A percentile compares a stretch with the other conserved stretches of the same genome.
These are phyloP conservation scores for Corymbia calophylla DNA, from an alignment of 441 rosid species.

Conservation along the genomic window DNA sequence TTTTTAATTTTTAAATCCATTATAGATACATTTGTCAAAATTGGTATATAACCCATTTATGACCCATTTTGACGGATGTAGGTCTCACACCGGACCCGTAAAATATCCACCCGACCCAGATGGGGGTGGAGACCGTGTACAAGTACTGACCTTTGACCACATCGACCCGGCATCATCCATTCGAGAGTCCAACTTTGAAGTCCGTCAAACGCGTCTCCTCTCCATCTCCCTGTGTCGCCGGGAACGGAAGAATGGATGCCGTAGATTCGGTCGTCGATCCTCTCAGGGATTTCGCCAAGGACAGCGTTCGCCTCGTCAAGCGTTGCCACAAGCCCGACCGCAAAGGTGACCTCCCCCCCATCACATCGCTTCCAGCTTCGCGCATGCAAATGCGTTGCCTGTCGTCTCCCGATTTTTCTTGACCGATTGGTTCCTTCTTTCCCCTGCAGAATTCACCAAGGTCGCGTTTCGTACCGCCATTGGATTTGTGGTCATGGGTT, in stretches of 20 bases:
- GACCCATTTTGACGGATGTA: too few relatives aligned
- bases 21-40: too few relatives aligned
- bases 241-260: constrained; percentile 42
- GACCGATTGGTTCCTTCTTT: background rate
- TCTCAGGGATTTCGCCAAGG: constrained; percentile 74
- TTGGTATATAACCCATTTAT: too few relatives aligned
- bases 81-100: background rate
- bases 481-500: constrained; percentile 90
- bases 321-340: constrained; percentile 95
- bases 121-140: background rate
- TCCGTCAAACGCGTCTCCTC: background rate
- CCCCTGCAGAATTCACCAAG: constrained; percentile 50
- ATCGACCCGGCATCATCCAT: background rate
- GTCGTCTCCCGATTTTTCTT: background rate
- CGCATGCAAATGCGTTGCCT: background rate
- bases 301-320: constrained; percentile 83
- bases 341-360: constrained; percentile 38
- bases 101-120: background rate
- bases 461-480: constrained; percentile 79
- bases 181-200: background rate
- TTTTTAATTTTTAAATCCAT: too few relatives aligned
- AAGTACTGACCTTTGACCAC: background rate
- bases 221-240: background rate
- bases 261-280: constrained; percentile 66
- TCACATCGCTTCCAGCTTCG: background rate